These are phyloP conservation scores for Thinopyrum elongatum DNA, from an alignment of 176 grass and related monocot genomes.

Conservation along the genomic window DNA sequence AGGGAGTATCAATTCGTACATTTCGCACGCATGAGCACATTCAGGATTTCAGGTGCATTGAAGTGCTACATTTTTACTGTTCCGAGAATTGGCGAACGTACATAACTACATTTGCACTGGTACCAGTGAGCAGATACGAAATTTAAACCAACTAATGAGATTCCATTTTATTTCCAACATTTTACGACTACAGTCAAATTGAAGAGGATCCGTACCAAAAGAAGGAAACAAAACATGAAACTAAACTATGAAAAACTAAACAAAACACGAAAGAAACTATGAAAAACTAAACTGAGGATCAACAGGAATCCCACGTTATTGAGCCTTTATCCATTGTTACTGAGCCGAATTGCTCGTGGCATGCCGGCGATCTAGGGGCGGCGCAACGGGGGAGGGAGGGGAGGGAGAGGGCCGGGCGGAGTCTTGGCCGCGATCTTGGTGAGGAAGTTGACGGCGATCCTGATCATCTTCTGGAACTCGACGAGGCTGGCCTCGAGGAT, in stretches of 20 bases:
- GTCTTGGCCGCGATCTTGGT: slow-evolving; percentile 13
- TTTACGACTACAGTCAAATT: neutral
- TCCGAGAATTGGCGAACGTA: neutral
- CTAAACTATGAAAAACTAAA: neutral
- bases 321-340: neutral
- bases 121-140: neutral
- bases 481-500: slow-evolving; percentile 38
- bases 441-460: slow-evolving; percentile 36
- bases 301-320: neutral
- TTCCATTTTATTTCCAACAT: slow-evolving; percentile 4
- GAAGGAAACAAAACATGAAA: neutral
- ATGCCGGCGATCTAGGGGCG: neutral
- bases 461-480: slow-evolving; percentile 51
- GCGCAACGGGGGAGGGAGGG: neutral
- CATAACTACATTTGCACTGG: neutral
- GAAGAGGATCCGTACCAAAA: neutral
- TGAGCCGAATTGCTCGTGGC: neutral
- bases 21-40: no score
- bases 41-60: no score
- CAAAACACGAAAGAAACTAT: neutral
- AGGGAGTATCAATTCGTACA: no score
- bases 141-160: neutral
- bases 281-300: neutral
- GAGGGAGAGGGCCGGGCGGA: neutral
- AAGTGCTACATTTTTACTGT: no score